Base-by-base conservation (phyloP, 1,284 basidiomycete genomes). In the Inonotus hispidus region DNA sequence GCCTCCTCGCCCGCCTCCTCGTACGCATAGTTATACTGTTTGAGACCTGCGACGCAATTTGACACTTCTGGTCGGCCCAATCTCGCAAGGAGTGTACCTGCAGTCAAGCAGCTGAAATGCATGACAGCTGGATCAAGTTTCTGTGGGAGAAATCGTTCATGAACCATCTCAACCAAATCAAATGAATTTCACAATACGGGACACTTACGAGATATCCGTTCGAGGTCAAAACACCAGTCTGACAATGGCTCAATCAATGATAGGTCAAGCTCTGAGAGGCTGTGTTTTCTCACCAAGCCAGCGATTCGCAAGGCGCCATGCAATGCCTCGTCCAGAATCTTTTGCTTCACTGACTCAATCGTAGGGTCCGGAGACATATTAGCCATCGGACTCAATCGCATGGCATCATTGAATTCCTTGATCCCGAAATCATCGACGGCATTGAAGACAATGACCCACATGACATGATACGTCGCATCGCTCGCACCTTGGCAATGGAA, bases 381-480 rank as follows among this genome's bases (percentile, higher is more conserved):
- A 27, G 72, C 69, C 38, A 75, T 70, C 43, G 75, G 70, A 37
- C 74, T 72, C 59, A 76, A 71, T 53, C 76, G 74, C 25, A 73
- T 67, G 11, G 75, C 71, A 58, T 79, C 78, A 69, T 85, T 85
- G 55, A 83, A 74, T 66, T 93, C 91, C 62, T 83, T 82, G 63
- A 95, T 79, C 29, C 92, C 92, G 70, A 83, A 92, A 67, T 95
- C 92, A 66, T 92, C 88, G 62, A 95, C 71, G 5, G 90, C 90
- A 66, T 80, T 84, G 74, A 88, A 90, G 4, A 91, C 72, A 57
- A 85, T 83, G 64, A 91, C 85, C 88, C 93, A 96, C 82, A 95
- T 87, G 66, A 91, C 84, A 73, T 97, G 93, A 70, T 92, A 95
- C 43, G 88, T 90, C 52, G 92, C 88, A 71, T 97, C 94, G 68